phyloP scores from a whole-genome alignment of 495 filamentous ascomycete species.

The Letharia columbiana region DNA sequence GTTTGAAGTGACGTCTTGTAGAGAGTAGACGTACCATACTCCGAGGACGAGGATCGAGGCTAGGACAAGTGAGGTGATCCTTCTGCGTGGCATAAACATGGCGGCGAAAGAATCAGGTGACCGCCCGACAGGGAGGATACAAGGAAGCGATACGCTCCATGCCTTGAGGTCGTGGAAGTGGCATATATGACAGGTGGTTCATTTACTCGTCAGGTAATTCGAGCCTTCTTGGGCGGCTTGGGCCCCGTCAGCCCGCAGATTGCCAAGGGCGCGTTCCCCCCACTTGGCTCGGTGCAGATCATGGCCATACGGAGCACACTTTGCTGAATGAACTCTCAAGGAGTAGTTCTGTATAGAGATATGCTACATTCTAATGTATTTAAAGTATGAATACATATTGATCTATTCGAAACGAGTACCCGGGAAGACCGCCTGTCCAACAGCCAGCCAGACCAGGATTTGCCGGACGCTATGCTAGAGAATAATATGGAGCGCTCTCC shows the following conservation, averaged over 20 bases:
- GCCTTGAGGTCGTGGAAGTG: background rate
- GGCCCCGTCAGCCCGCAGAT: background rate
- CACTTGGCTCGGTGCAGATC: too few relatives aligned
- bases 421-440: background rate
- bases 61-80: slow-evolving; percentile 6
- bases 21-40: slow-evolving; percentile 14
- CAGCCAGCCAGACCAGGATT: background rate
- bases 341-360: background rate
- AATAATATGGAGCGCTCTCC: background rate
- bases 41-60: slow-evolving; percentile 5
- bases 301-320: too few relatives aligned
- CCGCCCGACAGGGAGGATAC: background rate
- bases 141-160: background rate
- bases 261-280: background rate
- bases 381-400: background rate
- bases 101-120: background rate
- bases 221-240: background rate
- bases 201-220: background rate
- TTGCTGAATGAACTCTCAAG: too few relatives aligned
- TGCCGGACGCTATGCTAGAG: background rate
- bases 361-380: background rate
- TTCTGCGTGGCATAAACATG: slow-evolving; percentile 16
- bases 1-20: background rate
- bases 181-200: background rate
- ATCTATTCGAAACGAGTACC: background rate